phyloP scores from a whole-genome alignment of 441 rosid genomes.

The Raphanus hybrid region DNA sequence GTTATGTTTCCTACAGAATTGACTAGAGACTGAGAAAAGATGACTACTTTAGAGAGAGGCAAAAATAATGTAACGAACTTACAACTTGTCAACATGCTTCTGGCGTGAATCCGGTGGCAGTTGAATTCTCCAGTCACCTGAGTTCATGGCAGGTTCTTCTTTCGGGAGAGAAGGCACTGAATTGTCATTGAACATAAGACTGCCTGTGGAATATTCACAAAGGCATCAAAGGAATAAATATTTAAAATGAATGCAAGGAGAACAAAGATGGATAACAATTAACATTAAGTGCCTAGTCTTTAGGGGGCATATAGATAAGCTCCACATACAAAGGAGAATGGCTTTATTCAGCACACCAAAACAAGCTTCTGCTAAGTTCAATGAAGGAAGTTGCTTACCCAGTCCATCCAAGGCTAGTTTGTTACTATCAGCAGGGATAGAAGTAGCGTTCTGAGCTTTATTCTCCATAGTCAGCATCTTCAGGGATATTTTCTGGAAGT shows the following conservation, averaged over 20 bases:
- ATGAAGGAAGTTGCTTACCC: background rate
- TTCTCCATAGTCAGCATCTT: conserved; percentile 78
- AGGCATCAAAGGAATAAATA: no score
- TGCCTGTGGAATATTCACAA: background rate
- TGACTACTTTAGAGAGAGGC: background rate
- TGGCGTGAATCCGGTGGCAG: conserved; percentile 56
- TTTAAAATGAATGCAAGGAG: no score
- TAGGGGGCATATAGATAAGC: background rate
- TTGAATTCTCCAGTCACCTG: conserved; percentile 71
- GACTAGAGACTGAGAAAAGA: no score
- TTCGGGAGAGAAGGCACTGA: conserved; percentile 37
- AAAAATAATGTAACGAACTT: background rate
- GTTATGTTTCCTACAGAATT: no score
- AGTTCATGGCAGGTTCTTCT: conserved; percentile 48
- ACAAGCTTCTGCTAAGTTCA: background rate
- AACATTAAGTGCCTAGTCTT: background rate
- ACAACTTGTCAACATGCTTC: conserved; percentile 67
- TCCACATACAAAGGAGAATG: background rate
- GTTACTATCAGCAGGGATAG: conserved; percentile 41
- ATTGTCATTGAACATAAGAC: conserved; percentile 35
- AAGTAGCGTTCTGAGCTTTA: conserved; percentile 36
- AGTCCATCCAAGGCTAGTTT: background rate
- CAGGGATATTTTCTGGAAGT: conserved; percentile 75
- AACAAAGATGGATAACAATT: no score
- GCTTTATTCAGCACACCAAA: background rate